Evolutionary conservation across 371 early-diverging fungal species (phyloP).

Genomic region (Parasitella parasitica): DNA sequence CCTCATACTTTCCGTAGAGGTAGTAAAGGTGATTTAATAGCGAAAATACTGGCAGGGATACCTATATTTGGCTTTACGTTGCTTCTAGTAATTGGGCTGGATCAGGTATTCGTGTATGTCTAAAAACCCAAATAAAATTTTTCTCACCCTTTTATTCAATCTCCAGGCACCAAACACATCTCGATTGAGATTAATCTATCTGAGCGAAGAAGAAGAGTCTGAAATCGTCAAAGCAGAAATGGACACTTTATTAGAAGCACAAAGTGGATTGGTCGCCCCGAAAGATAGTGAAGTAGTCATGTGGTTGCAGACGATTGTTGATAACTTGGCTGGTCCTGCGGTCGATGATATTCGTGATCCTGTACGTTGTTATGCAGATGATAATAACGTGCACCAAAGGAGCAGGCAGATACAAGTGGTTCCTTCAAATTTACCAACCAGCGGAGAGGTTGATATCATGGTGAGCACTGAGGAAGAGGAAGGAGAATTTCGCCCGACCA

Average conservation of each 20-base stretch:
- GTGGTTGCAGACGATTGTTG: constrained; percentile 44
- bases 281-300: constrained; percentile 31
- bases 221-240: constrained; percentile 38
- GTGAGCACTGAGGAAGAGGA: background rate
- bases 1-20: constrained; percentile 45
- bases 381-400: background rate
- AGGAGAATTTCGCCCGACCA: constrained; percentile 1
- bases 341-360: constrained; percentile 47
- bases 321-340: constrained; percentile 38
- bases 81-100: constrained; percentile 40
- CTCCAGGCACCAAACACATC: constrained; percentile 63
- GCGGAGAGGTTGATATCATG: background rate
- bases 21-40: constrained; percentile 16
- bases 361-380: constrained; percentile 27
- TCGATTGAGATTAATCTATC: constrained; percentile 53
- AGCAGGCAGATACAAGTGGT: constrained; percentile 1
- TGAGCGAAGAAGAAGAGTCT: constrained; percentile 55
- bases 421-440: background rate
- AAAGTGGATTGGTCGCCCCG: constrained; percentile 32
- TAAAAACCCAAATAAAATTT: too few relatives aligned
- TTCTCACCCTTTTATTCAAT: too few relatives aligned
- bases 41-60: constrained; percentile 40
- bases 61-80: constrained; percentile 42
- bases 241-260: constrained; percentile 26
- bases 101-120: too few relatives aligned